Percentiles rank a stretch among this genome's conserved stretches.
Conservation (phyloP, 495 filamentous ascomycete genomes). For the Trichodelitschia bisporula region DNA sequence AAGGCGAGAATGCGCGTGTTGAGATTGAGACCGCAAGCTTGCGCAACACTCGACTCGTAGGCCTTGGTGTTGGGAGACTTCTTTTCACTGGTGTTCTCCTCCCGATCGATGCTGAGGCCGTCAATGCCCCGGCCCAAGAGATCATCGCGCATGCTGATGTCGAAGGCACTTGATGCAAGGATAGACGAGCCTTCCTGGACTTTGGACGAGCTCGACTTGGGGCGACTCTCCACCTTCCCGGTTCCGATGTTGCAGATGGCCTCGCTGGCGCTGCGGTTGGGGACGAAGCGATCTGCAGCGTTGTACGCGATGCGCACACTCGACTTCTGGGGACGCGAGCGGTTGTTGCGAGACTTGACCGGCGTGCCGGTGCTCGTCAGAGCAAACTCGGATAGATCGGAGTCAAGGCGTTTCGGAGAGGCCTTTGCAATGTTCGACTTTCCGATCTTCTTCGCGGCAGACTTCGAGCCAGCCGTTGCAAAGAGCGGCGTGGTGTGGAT, state of each 20-base stretch:
- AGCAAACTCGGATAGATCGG: constrained; percentile 81
- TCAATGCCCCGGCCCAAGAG: no score
- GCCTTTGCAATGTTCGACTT: constrained; percentile 77
- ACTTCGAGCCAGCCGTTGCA: constrained; percentile 35
- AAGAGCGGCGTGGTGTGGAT: constrained; percentile 37
- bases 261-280: constrained; percentile 71
- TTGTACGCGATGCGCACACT: constrained; percentile 50
- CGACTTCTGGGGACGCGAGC: constrained; percentile 56
- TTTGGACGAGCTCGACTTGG: constrained; percentile 35
- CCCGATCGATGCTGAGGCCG: no score
- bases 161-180: constrained; percentile 36
- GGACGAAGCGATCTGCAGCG: constrained; percentile 87
- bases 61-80: constrained; percentile 63
- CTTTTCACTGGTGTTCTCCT: no score
- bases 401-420: constrained; percentile 60
- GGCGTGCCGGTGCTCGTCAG: constrained; percentile 67
- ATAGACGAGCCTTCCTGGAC: constrained; percentile 37
- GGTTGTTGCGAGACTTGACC: constrained; percentile 37
- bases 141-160: no score
- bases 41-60: constrained; percentile 77
- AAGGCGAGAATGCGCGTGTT: constrained; percentile 95
- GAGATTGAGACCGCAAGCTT: constrained; percentile 75
- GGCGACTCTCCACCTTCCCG: constrained; percentile 45
- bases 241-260: constrained; percentile 60
- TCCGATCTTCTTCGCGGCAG: constrained; percentile 44